Percentiles rank a stretch among this genome's conserved stretches.
Evolutionary conservation across 805 yeast species (phyloP).

Genomic region (Yarrowia divulgata): DNA sequence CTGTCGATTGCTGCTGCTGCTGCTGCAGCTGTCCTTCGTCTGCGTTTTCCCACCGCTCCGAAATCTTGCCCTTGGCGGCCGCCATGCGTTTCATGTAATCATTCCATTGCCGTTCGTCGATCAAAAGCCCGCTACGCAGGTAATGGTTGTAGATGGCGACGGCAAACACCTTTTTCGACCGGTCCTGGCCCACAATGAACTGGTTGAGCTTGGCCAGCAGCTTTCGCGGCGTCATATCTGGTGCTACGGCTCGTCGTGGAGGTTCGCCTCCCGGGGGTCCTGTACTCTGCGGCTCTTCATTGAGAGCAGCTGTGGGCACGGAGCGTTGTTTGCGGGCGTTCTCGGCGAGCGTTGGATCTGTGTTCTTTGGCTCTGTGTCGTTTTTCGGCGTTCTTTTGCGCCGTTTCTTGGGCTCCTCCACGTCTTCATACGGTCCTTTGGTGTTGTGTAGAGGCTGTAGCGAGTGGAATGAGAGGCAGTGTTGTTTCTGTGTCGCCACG

Average conservation of each 20-base stretch:
- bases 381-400: neutral
- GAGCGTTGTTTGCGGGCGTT: neutral
- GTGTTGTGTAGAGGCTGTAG: neutral
- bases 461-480: neutral
- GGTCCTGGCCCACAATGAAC: conserved; percentile 64
- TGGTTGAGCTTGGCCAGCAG: conserved; percentile 58
- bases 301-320: neutral
- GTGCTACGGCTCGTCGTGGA: conserved; percentile 32
- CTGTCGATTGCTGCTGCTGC: neutral
- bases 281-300: neutral
- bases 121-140: conserved; percentile 48
- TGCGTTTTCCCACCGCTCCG: conserved; percentile 8
- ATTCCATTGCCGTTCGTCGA: conserved; percentile 11
- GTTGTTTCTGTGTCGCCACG: neutral
- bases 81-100: neutral
- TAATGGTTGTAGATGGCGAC: conserved; percentile 69
- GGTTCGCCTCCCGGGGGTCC: conserved; percentile 10
- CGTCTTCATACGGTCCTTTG: conserved; percentile 19
- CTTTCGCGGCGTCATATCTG: conserved; percentile 54
- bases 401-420: conserved; percentile 16
- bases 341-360: neutral
- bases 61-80: neutral
- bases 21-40: neutral
- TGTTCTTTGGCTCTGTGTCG: conserved; percentile 5
- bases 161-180: conserved; percentile 63